Conservation (phyloP, 768 basidiomycete genomes). For the Mycena amicta region DNA sequence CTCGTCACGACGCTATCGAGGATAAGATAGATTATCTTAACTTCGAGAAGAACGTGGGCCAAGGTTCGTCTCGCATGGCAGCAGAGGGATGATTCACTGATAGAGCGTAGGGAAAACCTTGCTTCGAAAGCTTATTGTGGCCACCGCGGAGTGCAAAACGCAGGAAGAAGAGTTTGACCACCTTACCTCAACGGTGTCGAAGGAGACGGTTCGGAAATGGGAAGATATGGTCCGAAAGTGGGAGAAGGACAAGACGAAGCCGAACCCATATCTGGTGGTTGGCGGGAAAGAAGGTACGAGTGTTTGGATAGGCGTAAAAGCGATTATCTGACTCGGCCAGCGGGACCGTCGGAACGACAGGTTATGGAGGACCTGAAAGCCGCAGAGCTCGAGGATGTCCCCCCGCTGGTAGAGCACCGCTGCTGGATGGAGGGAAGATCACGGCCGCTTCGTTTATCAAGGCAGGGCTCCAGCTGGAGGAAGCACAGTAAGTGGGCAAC, state of each 20-base stretch:
- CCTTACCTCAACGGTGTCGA: background rate
- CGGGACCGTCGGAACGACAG: background rate
- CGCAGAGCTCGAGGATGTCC: background rate
- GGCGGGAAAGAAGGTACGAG: background rate
- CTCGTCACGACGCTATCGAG: background rate
- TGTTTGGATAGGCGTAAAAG: background rate
- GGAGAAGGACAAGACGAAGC: background rate
- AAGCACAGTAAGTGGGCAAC: constrained; percentile 8
- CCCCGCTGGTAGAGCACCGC: background rate
- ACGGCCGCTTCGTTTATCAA: constrained; percentile 5
- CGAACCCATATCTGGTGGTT: background rate
- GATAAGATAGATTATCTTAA: background rate
- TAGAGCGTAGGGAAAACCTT: background rate
- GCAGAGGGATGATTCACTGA: background rate
- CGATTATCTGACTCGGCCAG: background rate
- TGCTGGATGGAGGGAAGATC: background rate
- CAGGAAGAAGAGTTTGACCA: background rate
- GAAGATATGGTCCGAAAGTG: background rate
- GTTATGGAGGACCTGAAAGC: constrained; percentile 1
- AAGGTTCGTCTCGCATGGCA: background rate
- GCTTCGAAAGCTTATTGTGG: background rate
- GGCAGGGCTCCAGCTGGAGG: constrained; percentile 13
- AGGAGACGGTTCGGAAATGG: background rate
- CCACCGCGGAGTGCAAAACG: background rate
- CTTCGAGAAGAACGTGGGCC: background rate